Conservation (phyloP, 805 yeast genomes). For the Ogataea nitratoaversa region DNA sequence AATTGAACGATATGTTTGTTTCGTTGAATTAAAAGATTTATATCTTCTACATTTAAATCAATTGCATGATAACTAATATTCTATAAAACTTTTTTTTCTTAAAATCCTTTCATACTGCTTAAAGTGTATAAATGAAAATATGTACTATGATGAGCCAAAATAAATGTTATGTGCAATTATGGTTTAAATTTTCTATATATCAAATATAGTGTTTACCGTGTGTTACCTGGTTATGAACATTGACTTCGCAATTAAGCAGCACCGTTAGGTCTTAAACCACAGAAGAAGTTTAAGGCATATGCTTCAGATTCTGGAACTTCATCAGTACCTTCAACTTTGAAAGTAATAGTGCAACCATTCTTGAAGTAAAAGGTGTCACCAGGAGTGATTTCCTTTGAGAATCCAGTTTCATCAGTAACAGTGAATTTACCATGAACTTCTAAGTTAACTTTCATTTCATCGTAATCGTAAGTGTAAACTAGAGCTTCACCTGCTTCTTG, state of each 20-base stretch:
- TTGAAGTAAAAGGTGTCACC: conserved; percentile 68
- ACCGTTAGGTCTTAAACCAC: conserved; percentile 52
- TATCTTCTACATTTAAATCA: too few species aligned
- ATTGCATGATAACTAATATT: too few species aligned
- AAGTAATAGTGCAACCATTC: conserved; percentile 64
- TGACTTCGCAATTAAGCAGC: conserved; percentile 25
- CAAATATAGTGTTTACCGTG: too few species aligned
- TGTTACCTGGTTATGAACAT: too few species aligned
- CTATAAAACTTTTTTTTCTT: too few species aligned
- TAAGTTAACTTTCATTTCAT: conserved; percentile 65
- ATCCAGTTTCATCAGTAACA: conserved; percentile 61
- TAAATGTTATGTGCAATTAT: background rate
- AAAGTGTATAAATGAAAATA: too few species aligned
- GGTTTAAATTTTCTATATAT: background rate
- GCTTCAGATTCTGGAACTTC: conserved; percentile 37
- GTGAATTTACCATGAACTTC: conserved; percentile 65
- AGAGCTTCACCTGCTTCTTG: conserved; percentile 67
- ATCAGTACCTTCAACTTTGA: conserved; percentile 42
- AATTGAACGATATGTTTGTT: too few species aligned
- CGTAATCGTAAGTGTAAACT: conserved; percentile 62
- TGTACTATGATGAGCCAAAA: too few species aligned
- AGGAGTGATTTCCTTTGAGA: conserved; percentile 49
- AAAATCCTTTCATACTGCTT: too few species aligned
- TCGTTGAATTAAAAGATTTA: too few species aligned
- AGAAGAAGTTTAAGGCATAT: conserved; percentile 59